Base-by-base conservation (phyloP, 139 green algal species). In the Zygnema circumcarinatum region DNA sequence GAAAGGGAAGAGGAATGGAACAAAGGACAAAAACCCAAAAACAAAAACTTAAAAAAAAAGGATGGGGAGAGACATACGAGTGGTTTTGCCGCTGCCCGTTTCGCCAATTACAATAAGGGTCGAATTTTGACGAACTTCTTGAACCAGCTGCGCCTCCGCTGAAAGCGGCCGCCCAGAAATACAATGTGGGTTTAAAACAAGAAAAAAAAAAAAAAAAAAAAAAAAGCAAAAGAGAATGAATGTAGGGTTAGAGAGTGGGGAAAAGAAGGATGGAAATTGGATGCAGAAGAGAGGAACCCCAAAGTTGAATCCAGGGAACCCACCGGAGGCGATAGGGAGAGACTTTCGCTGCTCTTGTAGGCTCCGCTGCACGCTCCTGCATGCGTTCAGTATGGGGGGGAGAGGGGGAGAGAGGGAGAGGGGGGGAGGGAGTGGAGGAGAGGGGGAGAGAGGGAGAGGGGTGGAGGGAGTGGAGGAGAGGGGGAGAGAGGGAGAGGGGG, bases 11-110 rank as follows among this genome's bases (percentile, higher is more conserved):
- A n/a, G n/a, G n/a, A n/a, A n/a, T n/a, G n/a, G n/a, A n/a, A n/a
- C n/a, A n/a, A n/a, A n/a, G n/a, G n/a, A n/a, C n/a, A n/a, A n/a
- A n/a, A n/a, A n/a, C n/a, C n/a, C n/a, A n/a, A n/a, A n/a, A n/a
- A n/a, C n/a, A n/a, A n/a, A n/a, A n/a, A n/a, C n/a, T n/a, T n/a
- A n/a, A n/a, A n/a, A n/a, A n/a, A n/a, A n/a, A n/a, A n/a, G n/a
- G n/a, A n/a, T n/a, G n/a, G n/a, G n/a, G n/a, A n/a, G 20, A 56
- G 21, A 83, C 83, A 25, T 31, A 88, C 83, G 86, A 21, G 96
- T 98, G 0, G 95, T 98, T 82, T 98, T 98, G 38, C 96, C 95
- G 32, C 91, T 95, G 21, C 95, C 96, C 0, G 96, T 98, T 87
- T 97, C 95, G 42, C 94, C 95, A 67, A 97, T 94, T 25, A 90